Evolutionary conservation across 192 early-diverging fungal species (phyloP).

Genomic region (Dimargaris cristalligena): DNA sequence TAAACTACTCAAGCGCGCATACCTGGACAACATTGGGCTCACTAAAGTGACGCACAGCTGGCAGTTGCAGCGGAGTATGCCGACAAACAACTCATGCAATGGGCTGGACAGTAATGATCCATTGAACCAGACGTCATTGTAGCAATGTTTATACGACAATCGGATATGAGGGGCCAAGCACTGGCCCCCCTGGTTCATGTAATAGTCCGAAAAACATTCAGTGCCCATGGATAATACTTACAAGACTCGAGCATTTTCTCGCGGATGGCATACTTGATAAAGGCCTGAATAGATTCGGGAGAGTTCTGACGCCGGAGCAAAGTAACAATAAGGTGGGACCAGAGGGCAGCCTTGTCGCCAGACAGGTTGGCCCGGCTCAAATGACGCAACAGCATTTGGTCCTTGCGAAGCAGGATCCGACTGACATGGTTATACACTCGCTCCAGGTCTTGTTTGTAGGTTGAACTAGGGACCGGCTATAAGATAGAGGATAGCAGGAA

Average conservation of each 20-base stretch:
- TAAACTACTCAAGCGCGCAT: no score
- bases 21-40: no score
- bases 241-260: constrained; percentile 18
- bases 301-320: constrained; percentile 10
- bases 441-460: background rate
- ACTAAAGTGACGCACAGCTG: no score
- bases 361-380: constrained; percentile 10
- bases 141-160: no score
- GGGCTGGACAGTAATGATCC: no score
- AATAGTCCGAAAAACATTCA: no score
- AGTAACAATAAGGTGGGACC: constrained; percentile 7
- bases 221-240: constrained; percentile 8
- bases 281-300: constrained; percentile 18
- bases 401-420: background rate
- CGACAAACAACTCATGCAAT: no score
- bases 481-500: constrained; percentile 8
- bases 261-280: constrained; percentile 26
- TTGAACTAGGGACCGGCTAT: constrained; percentile 4
- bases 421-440: background rate
- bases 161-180: no score
- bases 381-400: constrained; percentile 9
- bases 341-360: constrained; percentile 4
- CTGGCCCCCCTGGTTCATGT: no score
- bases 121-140: no score
- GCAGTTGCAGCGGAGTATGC: no score